Evolutionary conservation across 148 eudicot species (phyloP).

Genomic region (Mesembryanthemum crystallinum): DNA sequence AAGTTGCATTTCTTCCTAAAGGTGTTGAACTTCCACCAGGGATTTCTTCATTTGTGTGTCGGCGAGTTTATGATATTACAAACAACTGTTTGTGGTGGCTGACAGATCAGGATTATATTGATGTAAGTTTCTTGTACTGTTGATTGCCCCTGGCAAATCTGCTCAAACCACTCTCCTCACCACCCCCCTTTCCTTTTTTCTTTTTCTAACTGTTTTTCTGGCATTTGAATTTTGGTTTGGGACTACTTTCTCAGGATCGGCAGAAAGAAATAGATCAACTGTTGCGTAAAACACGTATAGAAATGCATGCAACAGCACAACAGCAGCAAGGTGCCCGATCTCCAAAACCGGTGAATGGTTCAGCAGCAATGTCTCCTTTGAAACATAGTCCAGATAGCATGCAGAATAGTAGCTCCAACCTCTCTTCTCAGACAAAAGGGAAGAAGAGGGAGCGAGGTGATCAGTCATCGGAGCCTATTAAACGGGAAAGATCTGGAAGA

Average conservation of each 20-base stretch:
- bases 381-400: constrained; percentile 64
- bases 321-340: constrained; percentile 71
- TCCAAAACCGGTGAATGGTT: constrained; percentile 63
- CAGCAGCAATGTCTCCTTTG: constrained; percentile 46
- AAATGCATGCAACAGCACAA: constrained; percentile 65
- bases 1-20: constrained; percentile 77
- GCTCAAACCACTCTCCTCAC: not conserved
- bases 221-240: not conserved
- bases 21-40: constrained; percentile 82
- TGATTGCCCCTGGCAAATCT: not conserved
- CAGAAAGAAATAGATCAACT: constrained; percentile 89
- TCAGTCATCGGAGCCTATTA: constrained; percentile 51
- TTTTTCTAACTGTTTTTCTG: not conserved
- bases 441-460: constrained; percentile 81
- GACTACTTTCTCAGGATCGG: constrained; percentile 50
- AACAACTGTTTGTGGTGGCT: constrained; percentile 84
- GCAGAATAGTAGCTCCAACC: constrained; percentile 47
- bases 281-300: constrained; percentile 55
- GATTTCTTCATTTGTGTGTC: constrained; percentile 72
- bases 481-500: constrained; percentile 60
- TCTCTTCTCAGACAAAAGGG: constrained; percentile 63
- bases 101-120: constrained; percentile 68
- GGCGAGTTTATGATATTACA: constrained; percentile 72
- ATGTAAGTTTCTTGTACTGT: constrained; percentile 44
- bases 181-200: not conserved